Conservation (phyloP, 78 protist genomes). For the Ministeria vibrans region DNA sequence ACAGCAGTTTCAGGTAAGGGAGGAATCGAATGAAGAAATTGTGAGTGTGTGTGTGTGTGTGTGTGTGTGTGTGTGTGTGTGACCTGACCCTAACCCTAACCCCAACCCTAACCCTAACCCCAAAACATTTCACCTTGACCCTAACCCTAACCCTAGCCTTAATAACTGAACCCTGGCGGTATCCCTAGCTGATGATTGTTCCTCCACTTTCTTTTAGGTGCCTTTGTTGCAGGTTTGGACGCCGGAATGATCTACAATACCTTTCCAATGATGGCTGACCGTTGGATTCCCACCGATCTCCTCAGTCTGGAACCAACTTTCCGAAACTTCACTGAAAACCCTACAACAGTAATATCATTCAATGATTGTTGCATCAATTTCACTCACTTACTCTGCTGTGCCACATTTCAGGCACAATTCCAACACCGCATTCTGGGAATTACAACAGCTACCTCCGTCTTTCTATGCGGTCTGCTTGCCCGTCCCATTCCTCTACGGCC, state of each 20-base stretch:
- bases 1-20: neutral
- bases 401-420: too few relatives aligned
- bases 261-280: constrained; percentile 83
- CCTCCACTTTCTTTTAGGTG: constrained; percentile 49
- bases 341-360: constrained; percentile 60
- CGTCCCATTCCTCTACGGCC: neutral
- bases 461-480: neutral
- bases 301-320: constrained; percentile 38
- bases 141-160: too few relatives aligned
- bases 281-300: constrained; percentile 47
- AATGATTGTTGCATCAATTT: too few relatives aligned
- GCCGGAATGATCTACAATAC: constrained; percentile 85
- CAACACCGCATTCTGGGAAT: constrained; percentile 63
- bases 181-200: too few relatives aligned
- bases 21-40: neutral
- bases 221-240: constrained; percentile 90
- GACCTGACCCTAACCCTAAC: neutral
- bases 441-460: neutral
- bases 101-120: neutral
- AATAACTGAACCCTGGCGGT: too few relatives aligned
- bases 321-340: constrained; percentile 66
- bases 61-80: neutral
- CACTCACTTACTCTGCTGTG: too few relatives aligned
- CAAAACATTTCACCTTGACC: neutral
- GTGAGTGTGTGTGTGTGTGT: neutral